Percentiles rank a stretch among this genome's conserved stretches.
These are phyloP conservation scores for Ilex paraguariensis DNA, from an alignment of 305 asterid species.

Conservation along the genomic window DNA sequence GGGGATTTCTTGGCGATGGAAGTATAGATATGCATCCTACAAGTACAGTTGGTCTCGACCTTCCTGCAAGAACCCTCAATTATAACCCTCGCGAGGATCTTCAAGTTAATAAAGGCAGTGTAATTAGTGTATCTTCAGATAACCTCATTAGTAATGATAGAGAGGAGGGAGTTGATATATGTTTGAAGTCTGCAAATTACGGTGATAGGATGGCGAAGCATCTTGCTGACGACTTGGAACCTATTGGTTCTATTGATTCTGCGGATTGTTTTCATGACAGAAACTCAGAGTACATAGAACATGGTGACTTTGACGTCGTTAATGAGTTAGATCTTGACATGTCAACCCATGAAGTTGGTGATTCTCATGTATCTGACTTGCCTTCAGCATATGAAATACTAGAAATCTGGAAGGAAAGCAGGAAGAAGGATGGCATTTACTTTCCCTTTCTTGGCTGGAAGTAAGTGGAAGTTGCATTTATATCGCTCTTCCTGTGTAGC, in stretches of 20 bases:
- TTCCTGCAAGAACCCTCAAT: no score
- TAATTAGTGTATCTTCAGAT: background rate
- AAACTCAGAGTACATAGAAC: constrained; percentile 15
- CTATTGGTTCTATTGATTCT: constrained; percentile 12
- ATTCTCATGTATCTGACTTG: constrained; percentile 23
- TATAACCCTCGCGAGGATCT: background rate
- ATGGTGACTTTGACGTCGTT: constrained; percentile 26
- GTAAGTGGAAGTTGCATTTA: background rate
- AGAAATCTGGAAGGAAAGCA: constrained; percentile 58
- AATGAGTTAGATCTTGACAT: constrained; percentile 28
- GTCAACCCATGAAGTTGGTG: constrained; percentile 30
- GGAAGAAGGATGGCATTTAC: constrained; percentile 18
- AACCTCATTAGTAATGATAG: constrained; percentile 8
- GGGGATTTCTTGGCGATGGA: constrained; percentile 8
- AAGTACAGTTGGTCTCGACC: constrained; percentile 10
- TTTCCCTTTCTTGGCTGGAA: constrained; percentile 14
- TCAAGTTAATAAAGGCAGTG: constrained; percentile 9
- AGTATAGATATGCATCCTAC: constrained; percentile 1
- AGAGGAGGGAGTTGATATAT: constrained; percentile 14
- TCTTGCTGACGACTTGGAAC: constrained; percentile 17
- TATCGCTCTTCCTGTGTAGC: background rate
- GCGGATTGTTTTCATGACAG: constrained; percentile 14
- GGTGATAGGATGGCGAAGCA: constrained; percentile 15
- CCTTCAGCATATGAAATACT: constrained; percentile 79
- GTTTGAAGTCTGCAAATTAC: constrained; percentile 9